phyloP scores from a whole-genome alignment of 306 rosid species.

The Purshia tridentata region DNA sequence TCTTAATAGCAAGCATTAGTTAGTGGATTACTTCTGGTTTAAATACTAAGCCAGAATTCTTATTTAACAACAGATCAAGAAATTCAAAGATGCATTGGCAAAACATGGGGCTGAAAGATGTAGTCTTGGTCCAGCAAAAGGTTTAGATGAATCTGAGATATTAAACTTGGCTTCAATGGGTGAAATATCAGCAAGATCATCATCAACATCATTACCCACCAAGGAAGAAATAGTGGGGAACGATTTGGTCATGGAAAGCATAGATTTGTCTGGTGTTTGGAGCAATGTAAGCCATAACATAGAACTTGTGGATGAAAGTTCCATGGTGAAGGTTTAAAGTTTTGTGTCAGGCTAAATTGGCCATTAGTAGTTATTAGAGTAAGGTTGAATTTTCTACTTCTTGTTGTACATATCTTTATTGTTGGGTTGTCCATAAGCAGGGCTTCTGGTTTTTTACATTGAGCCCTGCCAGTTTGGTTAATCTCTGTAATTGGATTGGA shows the following conservation, averaged over 20 bases:
- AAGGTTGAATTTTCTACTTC: not conserved
- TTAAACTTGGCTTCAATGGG: constrained; percentile 42
- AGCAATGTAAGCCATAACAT: constrained; percentile 9
- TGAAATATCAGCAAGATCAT: constrained; percentile 32
- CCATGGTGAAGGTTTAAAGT: constrained; percentile 16
- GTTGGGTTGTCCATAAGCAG: constrained; percentile 26
- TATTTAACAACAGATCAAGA: constrained; percentile 63
- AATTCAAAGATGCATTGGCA: constrained; percentile 71
- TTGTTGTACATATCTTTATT: not conserved
- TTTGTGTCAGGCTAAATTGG: too few relatives aligned
- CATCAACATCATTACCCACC: constrained; percentile 29
- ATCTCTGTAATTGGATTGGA: constrained; percentile 18
- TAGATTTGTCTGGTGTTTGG: constrained; percentile 37
- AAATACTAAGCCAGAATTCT: not conserved
- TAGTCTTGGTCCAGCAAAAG: constrained; percentile 64
- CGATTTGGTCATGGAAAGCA: constrained; percentile 31
- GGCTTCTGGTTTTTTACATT: constrained; percentile 24
- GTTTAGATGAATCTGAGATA: constrained; percentile 69
- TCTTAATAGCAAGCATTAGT: not conserved
- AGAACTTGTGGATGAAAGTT: constrained; percentile 29
- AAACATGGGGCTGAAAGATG: constrained; percentile 63
- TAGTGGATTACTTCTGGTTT: not conserved
- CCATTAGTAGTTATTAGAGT: too few relatives aligned
- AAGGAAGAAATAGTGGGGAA: constrained; percentile 34
- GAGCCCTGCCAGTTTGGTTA: constrained; percentile 25